Evolutionary conservation across 805 yeast species (phyloP).

Genomic region (Blastobotrys mokoenaii): DNA sequence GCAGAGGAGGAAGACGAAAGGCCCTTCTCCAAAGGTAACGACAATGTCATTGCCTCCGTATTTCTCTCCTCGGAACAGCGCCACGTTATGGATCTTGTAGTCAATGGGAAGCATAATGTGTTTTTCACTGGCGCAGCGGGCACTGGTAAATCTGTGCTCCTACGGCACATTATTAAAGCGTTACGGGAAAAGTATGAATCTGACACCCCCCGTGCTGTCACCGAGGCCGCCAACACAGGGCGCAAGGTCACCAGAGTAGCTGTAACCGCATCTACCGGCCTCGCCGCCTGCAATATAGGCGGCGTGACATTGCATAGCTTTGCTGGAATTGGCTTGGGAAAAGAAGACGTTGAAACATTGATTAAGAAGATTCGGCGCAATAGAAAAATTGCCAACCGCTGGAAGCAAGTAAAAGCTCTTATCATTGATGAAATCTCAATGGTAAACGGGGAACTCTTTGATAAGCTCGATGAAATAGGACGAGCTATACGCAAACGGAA

Average conservation of each 20-base stretch:
- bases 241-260: constrained; percentile 41
- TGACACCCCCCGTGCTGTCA: constrained; percentile 27
- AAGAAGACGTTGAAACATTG: constrained; percentile 39
- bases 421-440: constrained; percentile 91
- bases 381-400: constrained; percentile 38
- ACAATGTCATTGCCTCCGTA: constrained; percentile 11
- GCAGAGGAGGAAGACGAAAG: too few relatives aligned
- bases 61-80: constrained; percentile 41
- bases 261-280: constrained; percentile 90
- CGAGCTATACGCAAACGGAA: constrained; percentile 37
- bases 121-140: constrained; percentile 98
- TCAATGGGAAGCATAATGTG: constrained; percentile 49
- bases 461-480: constrained; percentile 67
- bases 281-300: constrained; percentile 91
- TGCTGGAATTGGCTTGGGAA: constrained; percentile 79
- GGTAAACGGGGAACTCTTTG: constrained; percentile 75
- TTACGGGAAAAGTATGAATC: constrained; percentile 37
- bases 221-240: constrained; percentile 1
- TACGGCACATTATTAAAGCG: constrained; percentile 55
- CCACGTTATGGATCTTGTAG: constrained; percentile 53
- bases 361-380: constrained; percentile 42
- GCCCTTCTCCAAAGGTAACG: too few relatives aligned
- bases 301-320: constrained; percentile 83
- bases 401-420: constrained; percentile 63
- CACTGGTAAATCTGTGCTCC: constrained; percentile 90